Conservation (phyloP, 73 alveolate genomes). For the Halteria grandinella region DNA sequence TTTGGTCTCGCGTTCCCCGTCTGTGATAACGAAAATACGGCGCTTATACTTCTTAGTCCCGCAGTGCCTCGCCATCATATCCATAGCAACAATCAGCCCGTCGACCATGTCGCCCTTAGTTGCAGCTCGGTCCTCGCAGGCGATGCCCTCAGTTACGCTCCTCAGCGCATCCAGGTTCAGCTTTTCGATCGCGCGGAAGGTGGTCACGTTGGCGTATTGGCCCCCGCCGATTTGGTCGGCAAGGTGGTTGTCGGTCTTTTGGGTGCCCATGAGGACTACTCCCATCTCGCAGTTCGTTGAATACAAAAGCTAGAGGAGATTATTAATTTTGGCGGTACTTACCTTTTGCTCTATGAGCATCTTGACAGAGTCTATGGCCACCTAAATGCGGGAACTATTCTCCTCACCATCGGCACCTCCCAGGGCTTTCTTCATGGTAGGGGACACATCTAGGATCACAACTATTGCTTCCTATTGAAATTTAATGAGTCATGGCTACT, state of each 20-base stretch:
- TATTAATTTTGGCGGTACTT: neutral
- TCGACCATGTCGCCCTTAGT: conserved; percentile 92
- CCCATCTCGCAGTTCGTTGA: conserved; percentile 78
- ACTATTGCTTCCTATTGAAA: conserved; percentile 75
- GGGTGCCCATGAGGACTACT: conserved; percentile 74
- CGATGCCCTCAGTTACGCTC: conserved; percentile 1
- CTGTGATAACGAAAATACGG: conserved; percentile 91
- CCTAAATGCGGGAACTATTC: conserved; percentile 57
- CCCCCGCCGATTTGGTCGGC: conserved; percentile 70
- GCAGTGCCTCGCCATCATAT: conserved; percentile 78
- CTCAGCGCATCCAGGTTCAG: conserved; percentile 64
- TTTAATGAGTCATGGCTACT: too few relatives aligned
- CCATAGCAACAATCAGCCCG: conserved; percentile 90
- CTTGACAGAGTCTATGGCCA: conserved; percentile 75
- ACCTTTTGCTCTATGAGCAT: conserved; percentile 78
- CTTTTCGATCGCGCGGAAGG: conserved; percentile 57
- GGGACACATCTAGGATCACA: conserved; percentile 77
- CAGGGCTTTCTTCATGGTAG: conserved; percentile 63
- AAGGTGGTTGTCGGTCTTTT: conserved; percentile 62
- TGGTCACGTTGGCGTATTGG: conserved; percentile 69
- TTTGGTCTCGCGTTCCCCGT: conserved; percentile 87
- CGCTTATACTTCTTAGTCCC: conserved; percentile 85
- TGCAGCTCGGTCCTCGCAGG: conserved; percentile 42
- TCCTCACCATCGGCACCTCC: conserved; percentile 30
- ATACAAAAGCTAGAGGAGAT: conserved; percentile 55